Percentiles rank a stretch among this genome's conserved stretches.
Conservation (phyloP, 306 rosid genomes). For the Citrullus colocynthis region DNA sequence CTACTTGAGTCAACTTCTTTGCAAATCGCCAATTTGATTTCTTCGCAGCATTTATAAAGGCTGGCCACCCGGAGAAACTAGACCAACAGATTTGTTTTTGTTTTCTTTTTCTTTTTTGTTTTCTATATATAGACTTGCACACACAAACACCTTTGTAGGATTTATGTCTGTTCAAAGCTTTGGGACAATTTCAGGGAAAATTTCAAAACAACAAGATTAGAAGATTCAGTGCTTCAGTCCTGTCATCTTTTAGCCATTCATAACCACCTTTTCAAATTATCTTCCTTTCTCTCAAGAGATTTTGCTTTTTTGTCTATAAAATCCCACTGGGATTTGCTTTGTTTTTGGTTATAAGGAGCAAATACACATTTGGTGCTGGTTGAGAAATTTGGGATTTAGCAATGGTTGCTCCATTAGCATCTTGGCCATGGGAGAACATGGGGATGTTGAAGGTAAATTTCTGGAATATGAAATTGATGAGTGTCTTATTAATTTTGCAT, state of each 20-base stretch:
- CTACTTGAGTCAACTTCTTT: neutral
- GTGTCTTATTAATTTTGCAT: neutral
- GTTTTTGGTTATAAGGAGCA: no score
- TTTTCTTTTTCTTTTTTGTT: no score
- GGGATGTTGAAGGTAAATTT: slow-evolving; percentile 59
- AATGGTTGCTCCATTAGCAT: slow-evolving; percentile 51
- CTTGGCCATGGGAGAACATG: slow-evolving; percentile 83
- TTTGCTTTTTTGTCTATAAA: no score
- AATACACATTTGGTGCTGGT: neutral
- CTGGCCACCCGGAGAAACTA: neutral
- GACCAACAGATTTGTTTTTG: neutral
- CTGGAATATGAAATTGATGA: neutral
- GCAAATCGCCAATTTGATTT: neutral
- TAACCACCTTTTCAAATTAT: no score
- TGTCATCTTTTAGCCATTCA: no score
- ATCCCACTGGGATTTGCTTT: no score
- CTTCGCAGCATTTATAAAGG: neutral
- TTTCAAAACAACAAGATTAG: neutral
- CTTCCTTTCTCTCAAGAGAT: no score
- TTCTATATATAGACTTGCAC: neutral
- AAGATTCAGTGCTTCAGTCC: no score
- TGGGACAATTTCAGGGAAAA: neutral
- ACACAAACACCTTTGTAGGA: neutral
- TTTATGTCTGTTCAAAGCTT: neutral
- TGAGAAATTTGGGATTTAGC: neutral